Conservation (phyloP, 2,329 filamentous ascomycete species). For the Stenocarpella maydis region DNA sequence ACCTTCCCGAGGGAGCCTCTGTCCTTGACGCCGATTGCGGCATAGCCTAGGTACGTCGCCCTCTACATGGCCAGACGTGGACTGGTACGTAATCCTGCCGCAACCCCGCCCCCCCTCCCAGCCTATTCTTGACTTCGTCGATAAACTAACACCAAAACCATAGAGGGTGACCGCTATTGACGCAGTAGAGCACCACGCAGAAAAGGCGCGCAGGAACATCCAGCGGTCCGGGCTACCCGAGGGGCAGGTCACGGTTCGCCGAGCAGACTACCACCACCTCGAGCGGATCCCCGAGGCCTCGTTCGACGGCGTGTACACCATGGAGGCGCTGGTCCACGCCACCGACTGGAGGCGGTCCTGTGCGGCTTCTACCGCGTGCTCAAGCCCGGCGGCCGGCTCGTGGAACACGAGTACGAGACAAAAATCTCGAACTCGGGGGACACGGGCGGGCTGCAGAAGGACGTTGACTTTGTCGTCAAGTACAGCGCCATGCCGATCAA, state of each 20-base stretch:
- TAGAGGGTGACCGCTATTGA: conserved; percentile 55
- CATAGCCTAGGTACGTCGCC: conserved; percentile 41
- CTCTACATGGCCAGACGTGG: too few species aligned
- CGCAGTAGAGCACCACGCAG: conserved; percentile 56
- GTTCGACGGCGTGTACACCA: conserved; percentile 62
- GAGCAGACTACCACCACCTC: conserved; percentile 62
- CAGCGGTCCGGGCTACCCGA: conserved; percentile 44
- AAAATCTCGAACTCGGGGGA: conserved; percentile 42
- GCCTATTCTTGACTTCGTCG: too few species aligned
- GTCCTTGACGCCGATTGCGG: conserved; percentile 63
- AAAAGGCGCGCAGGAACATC: conserved; percentile 52
- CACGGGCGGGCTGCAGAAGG: conserved; percentile 42
- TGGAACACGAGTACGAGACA: conserved; percentile 58
- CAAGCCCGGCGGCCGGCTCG: conserved; percentile 55
- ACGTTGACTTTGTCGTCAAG: conserved; percentile 50
- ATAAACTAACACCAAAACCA: too few species aligned
- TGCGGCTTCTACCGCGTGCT: conserved; percentile 56
- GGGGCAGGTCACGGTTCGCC: conserved; percentile 48
- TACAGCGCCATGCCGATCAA: conserved; percentile 57
- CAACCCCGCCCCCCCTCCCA: too few species aligned
- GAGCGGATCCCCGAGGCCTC: conserved; percentile 47
- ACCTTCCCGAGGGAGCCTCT: conserved; percentile 48
- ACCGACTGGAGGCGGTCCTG: conserved; percentile 53
- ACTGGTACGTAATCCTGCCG: too few species aligned
- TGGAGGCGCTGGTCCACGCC: conserved; percentile 65